phyloP scores from a whole-genome alignment of 1,284 basidiomycete species.

The Albatrellus sp. region DNA sequence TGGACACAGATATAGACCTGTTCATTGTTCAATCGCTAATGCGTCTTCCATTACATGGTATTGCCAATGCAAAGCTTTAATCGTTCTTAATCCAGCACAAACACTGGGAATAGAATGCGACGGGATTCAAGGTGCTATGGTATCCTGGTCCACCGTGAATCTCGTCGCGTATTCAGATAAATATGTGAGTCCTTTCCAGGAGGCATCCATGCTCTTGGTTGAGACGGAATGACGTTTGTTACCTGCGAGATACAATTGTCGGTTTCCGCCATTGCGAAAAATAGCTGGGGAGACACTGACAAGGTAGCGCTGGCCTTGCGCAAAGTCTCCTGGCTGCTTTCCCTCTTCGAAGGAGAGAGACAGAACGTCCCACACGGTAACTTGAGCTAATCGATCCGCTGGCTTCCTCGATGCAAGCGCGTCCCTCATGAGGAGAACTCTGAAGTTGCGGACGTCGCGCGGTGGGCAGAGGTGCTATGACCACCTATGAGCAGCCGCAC shows the following conservation, averaged over 20 bases:
- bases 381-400: constrained; percentile 48
- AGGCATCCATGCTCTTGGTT: constrained; percentile 50
- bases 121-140: too few relatives aligned
- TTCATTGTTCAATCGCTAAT: too few relatives aligned
- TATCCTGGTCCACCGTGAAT: constrained; percentile 42
- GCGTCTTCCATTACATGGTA: too few relatives aligned
- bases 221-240: constrained; percentile 51
- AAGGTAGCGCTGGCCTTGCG: constrained; percentile 58
- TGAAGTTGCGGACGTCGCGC: constrained; percentile 70
- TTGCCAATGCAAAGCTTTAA: background rate
- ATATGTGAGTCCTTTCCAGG: constrained; percentile 40
- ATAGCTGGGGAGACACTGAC: constrained; percentile 26
- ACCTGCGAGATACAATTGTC: constrained; percentile 24
- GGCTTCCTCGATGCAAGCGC: constrained; percentile 39
- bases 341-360: constrained; percentile 38
- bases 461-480: constrained; percentile 58
- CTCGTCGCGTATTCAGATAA: constrained; percentile 48
- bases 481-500: background rate
- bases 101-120: background rate
- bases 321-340: constrained; percentile 39
- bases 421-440: constrained; percentile 70
- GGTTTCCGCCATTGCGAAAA: background rate
- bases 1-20: too few relatives aligned
- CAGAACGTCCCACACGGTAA: constrained; percentile 79
- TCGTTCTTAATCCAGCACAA: background rate